These are phyloP conservation scores for Phaeosphaeriaceae sp. DNA, from an alignment of 2,329 filamentous ascomycete species.

Conservation along the genomic window DNA sequence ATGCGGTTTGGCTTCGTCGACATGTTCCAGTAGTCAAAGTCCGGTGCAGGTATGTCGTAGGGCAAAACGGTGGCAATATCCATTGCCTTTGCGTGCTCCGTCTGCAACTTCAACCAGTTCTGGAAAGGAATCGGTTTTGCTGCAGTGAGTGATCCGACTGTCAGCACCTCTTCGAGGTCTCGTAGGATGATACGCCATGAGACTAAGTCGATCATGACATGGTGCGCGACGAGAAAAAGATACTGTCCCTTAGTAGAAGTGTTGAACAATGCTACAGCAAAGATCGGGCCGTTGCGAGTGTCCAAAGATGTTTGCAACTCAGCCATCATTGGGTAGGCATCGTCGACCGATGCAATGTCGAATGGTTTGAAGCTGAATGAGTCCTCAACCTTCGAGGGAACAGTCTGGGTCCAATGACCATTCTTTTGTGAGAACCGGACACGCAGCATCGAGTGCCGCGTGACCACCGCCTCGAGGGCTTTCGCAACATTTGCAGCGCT, in stretches of 20 bases:
- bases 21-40: conserved; percentile 33
- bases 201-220: conserved; percentile 52
- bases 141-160: conserved; percentile 4
- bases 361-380: conserved; percentile 16
- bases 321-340: conserved; percentile 28
- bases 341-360: conserved; percentile 4
- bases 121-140: conserved; percentile 17
- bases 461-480: conserved; percentile 11
- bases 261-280: conserved; percentile 30
- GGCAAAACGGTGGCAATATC: conserved; percentile 3
- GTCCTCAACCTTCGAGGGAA: conserved; percentile 9
- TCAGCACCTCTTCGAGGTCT: conserved; percentile 46
- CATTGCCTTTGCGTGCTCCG: conserved; percentile 6
- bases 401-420: conserved; percentile 25
- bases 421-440: conserved; percentile 13
- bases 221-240: conserved; percentile 36
- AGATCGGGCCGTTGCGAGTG: conserved; percentile 20
- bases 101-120: conserved; percentile 20
- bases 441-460: conserved; percentile 28
- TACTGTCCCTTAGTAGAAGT: conserved; percentile 10
- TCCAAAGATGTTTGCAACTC: conserved; percentile 17
- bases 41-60: conserved; percentile 21
- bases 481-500: conserved; percentile 23
- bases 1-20: conserved; percentile 12
- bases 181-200: conserved; percentile 54